Evolutionary conservation across 345 rosid genomes (phyloP).

Genomic region (Eucalyptus viminalis): DNA sequence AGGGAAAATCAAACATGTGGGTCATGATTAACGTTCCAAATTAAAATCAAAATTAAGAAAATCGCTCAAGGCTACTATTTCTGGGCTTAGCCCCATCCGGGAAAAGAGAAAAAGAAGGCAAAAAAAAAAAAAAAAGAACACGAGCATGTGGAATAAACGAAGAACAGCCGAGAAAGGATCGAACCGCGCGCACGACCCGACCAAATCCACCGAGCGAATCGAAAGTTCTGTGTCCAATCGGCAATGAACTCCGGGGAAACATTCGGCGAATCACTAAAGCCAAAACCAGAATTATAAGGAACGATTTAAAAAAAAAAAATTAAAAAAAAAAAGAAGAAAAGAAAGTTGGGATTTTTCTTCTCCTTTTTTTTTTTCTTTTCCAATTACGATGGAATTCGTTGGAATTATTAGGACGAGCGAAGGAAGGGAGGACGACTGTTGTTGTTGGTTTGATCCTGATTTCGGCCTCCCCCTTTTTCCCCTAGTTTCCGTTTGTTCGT

Average conservation of each 20-base stretch:
- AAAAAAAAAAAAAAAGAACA: not conserved
- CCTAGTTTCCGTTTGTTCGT: not conserved
- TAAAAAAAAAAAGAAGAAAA: not conserved
- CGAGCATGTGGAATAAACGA: not conserved
- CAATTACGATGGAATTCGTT: not conserved
- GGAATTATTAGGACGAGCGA: not conserved
- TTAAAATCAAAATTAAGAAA: not conserved
- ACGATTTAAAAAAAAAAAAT: not conserved
- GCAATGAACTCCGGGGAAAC: not conserved
- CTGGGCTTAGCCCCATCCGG: not conserved
- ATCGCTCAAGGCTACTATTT: not conserved
- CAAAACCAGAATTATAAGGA: not conserved
- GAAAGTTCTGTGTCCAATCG: not conserved
- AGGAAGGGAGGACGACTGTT: not conserved
- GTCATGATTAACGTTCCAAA: not conserved
- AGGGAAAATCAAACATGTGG: not conserved
- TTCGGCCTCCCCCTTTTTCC: not conserved
- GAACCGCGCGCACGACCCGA: not conserved
- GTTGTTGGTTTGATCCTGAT: not conserved
- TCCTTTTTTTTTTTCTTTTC: not conserved
- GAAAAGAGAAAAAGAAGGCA: not conserved
- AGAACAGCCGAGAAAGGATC: not conserved
- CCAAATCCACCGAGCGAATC: not conserved
- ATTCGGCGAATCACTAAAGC: not conserved
- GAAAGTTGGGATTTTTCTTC: not conserved